Conservation (phyloP, 345 rosid species). For the Corchorus olitorius region DNA sequence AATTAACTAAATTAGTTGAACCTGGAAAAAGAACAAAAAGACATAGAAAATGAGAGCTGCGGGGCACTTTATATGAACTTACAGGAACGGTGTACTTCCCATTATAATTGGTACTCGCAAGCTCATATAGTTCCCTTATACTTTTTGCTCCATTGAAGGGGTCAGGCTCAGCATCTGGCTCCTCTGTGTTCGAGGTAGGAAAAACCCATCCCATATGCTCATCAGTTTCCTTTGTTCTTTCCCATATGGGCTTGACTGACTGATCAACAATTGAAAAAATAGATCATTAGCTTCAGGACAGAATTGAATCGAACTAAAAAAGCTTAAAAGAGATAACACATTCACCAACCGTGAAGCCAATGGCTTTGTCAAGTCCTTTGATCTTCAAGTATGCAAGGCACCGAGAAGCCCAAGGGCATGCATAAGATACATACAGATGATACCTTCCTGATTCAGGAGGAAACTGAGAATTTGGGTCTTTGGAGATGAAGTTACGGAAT, state of each 20-base stretch:
- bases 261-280: conserved; percentile 30
- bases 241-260: conserved; percentile 92
- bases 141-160: conserved; percentile 73
- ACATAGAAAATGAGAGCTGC: conserved; percentile 4
- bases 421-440: conserved; percentile 91
- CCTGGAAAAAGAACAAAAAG: conserved; percentile 13
- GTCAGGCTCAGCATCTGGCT: conserved; percentile 78
- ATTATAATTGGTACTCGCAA: conserved; percentile 71
- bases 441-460: conserved; percentile 86
- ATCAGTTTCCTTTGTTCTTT: conserved; percentile 75
- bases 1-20: conserved; percentile 11
- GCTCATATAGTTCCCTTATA: conserved; percentile 75
- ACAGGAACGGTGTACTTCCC: conserved; percentile 93
- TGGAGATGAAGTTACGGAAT: conserved; percentile 68
- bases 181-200: conserved; percentile 57
- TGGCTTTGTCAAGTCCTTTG: conserved; percentile 82
- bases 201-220: conserved; percentile 96
- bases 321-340: neutral
- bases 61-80: conserved; percentile 32
- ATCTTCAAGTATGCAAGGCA: conserved; percentile 80
- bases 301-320: neutral
- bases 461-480: conserved; percentile 63
- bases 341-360: conserved; percentile 70
- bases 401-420: conserved; percentile 97
- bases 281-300: neutral